These are phyloP conservation scores for Crepidotus variabilis DNA, from an alignment of 768 basidiomycete genomes.

Conservation along the genomic window DNA sequence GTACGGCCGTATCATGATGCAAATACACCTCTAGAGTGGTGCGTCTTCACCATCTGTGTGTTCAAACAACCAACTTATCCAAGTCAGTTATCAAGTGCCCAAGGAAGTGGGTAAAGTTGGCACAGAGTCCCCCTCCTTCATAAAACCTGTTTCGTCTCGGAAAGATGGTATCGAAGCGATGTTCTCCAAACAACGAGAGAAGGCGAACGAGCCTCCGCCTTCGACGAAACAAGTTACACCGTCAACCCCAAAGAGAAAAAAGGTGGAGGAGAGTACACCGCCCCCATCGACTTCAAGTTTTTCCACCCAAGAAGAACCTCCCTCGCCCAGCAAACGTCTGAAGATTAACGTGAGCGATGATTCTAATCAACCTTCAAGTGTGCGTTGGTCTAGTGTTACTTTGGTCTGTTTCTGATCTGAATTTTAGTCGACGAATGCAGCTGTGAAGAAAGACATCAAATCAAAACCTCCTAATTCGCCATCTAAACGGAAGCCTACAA, in stretches of 20 bases:
- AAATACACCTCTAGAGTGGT: constrained; percentile 64
- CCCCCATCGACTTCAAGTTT: background rate
- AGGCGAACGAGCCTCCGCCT: background rate
- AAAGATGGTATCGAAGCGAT: constrained; percentile 11
- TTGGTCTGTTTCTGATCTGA: background rate
- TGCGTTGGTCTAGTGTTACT: background rate
- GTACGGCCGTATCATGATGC: constrained; percentile 57
- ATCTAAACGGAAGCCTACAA: background rate
- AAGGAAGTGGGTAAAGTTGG: constrained; percentile 91
- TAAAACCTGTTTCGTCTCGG: constrained; percentile 64
- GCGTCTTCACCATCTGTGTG: constrained; percentile 18
- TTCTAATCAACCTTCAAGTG: background rate
- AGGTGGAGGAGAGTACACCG: background rate
- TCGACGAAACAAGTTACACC: background rate
- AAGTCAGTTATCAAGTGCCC: constrained; percentile 76
- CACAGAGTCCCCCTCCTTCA: constrained; percentile 74
- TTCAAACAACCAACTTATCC: background rate
- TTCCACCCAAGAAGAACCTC: background rate
- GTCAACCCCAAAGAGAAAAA: background rate
- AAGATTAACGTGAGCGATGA: background rate
- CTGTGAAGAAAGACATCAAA: background rate
- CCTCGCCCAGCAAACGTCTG: background rate
- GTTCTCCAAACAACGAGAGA: constrained; percentile 6
- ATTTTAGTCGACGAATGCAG: background rate
- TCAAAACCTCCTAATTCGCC: background rate